These are phyloP conservation scores for Clohesyomyces aquaticus DNA, from an alignment of 495 filamentous ascomycete species.

Conservation along the genomic window DNA sequence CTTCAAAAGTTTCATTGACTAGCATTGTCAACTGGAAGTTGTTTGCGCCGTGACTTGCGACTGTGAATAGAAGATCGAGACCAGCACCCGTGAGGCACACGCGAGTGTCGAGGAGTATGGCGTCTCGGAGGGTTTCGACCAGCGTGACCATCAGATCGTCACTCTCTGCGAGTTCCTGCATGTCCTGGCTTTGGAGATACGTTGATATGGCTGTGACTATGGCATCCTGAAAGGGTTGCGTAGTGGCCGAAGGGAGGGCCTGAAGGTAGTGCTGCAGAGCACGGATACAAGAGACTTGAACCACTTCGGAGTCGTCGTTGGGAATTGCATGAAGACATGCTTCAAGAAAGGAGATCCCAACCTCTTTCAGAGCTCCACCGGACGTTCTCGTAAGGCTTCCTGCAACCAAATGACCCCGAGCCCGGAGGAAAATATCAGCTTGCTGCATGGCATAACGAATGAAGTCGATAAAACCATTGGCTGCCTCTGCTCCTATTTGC, in stretches of 20 bases:
- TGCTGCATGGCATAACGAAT: constrained; percentile 77
- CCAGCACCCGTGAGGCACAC: constrained; percentile 65
- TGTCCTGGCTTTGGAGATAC: constrained; percentile 76
- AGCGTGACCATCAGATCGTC: constrained; percentile 91
- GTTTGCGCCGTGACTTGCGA: constrained; percentile 82
- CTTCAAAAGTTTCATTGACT: constrained; percentile 88
- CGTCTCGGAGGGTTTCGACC: constrained; percentile 82
- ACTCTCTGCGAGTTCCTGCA: constrained; percentile 78
- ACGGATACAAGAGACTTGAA: constrained; percentile 89
- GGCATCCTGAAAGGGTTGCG: constrained; percentile 65
- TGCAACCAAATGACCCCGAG: constrained; percentile 82
- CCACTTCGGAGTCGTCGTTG: constrained; percentile 76
- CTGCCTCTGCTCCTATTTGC: constrained; percentile 65
- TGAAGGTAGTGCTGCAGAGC: constrained; percentile 81
- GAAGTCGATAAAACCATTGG: constrained; percentile 72
- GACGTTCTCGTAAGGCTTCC: constrained; percentile 67
- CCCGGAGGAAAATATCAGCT: constrained; percentile 70
- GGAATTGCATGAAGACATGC: constrained; percentile 74
- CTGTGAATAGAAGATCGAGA: constrained; percentile 83
- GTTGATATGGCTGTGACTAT: constrained; percentile 76
- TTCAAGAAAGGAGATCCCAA: constrained; percentile 68
- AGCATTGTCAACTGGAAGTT: constrained; percentile 86
- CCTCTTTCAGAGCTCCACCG: constrained; percentile 57
- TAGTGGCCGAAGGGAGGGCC: constrained; percentile 56
- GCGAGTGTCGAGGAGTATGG: constrained; percentile 74